Evolutionary conservation across 139 green algal genomes (phyloP), one percentile per base, ranked within the genome.

Genomic region (Coelastrella sp.): DNA sequence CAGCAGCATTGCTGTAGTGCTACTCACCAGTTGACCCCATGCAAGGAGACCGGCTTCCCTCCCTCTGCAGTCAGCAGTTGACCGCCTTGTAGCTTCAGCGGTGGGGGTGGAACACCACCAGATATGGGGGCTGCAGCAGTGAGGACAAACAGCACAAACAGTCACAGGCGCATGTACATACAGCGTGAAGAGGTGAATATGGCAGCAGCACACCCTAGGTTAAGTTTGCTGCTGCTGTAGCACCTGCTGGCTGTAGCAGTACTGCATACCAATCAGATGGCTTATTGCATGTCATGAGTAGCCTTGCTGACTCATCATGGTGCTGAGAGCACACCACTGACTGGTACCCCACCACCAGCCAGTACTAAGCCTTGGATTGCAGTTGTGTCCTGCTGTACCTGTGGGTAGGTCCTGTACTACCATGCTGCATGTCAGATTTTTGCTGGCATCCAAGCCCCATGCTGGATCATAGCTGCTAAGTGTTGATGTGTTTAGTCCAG

Each of bases 11-110:
- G 35, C 35, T 49, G 35, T 87, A 60, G 27, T 79, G 65, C 65
- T 78, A 25, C 72, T 72, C 72, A 89, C 85, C 85, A 89, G 72
- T 89, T 89, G 85, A 89, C 24, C 11, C 85, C 85, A n/a, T 89
- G 85, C 15, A 89, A 25, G 17, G 70, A 11, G 19, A 89, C 59
- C 24, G 68, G 35, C 70, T 83, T 89, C 56, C 24, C 68, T 15
- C 85, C 85, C 4, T 61, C 72, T 19, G 27, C 85, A 65, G 72
- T 74, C 20, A 89, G 70, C 56, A 89, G 72, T 72, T 89, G 57
- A 14, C 10, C 20, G 7, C 85, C 85, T 58, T 57, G 68, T 6
- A 89, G 24, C 72, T 75, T 89, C n/a, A 89, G 20, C 35, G 85
- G 70, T 70, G 85, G 59, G 17, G 85, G 59, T 58, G 85, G 85